These are phyloP conservation scores for Potentilla sterilis DNA, from an alignment of 306 rosid species.

Conservation along the genomic window DNA sequence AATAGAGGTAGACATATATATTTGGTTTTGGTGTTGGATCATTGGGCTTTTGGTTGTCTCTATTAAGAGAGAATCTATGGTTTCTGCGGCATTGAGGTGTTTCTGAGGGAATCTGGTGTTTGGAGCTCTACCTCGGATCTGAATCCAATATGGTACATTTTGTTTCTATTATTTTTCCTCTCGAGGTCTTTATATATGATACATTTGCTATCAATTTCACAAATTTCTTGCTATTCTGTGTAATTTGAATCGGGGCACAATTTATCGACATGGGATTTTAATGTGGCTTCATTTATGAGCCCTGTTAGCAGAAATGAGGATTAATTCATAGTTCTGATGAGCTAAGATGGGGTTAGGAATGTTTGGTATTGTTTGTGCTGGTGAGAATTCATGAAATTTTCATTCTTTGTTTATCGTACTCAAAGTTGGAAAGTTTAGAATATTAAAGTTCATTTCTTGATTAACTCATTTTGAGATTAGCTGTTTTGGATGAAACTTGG, in stretches of 20 bases:
- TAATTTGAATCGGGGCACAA: not conserved
- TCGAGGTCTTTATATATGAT: not conserved
- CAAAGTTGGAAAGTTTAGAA: not conserved
- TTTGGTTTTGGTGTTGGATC: constrained; percentile 27
- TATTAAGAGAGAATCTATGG: constrained; percentile 18
- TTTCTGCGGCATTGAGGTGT: constrained; percentile 28
- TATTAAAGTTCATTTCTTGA: not conserved
- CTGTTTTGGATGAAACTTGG: not conserved
- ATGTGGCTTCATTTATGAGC: constrained; percentile 2
- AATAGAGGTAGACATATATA: not conserved
- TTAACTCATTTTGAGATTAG: not conserved
- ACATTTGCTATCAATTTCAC: not conserved
- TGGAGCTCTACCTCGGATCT: constrained; percentile 41
- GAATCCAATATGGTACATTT: constrained; percentile 52
- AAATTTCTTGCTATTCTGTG: not conserved
- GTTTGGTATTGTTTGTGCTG: constrained; percentile 11
- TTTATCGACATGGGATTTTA: constrained; percentile 2
- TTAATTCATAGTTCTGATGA: constrained; percentile 13
- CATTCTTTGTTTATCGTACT: not conserved
- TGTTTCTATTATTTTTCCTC: constrained; percentile 16
- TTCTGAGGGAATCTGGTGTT: constrained; percentile 42
- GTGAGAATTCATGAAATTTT: constrained; percentile 1
- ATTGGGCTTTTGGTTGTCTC: constrained; percentile 8
- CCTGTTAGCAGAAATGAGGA: constrained; percentile 8
- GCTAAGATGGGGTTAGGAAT: not conserved